Percentiles rank a stretch among this genome's conserved stretches.
Evolutionary conservation across 75 land plant species (phyloP).

Genomic region (Picea glauca): DNA sequence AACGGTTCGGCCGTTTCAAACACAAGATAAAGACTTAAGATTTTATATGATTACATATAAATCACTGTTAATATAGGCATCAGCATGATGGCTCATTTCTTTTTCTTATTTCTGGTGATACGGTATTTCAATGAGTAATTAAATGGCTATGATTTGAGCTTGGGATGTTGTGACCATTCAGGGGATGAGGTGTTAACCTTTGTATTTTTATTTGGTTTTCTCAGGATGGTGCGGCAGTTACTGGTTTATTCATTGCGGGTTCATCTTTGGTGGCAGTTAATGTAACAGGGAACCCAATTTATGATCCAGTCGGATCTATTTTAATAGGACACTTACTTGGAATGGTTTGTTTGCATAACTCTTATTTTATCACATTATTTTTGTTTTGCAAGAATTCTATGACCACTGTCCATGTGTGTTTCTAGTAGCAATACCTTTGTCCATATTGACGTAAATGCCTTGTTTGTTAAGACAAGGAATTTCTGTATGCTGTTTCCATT

Average conservation of each 20-base stretch:
- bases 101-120: not conserved
- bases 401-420: not conserved
- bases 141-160: not conserved
- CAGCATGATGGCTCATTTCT: not conserved
- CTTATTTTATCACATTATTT: not conserved
- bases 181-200: not conserved
- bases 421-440: not conserved
- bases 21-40: not conserved
- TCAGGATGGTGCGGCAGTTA: slow-evolving; percentile 98
- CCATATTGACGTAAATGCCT: not conserved
- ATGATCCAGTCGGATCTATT: slow-evolving; percentile 94
- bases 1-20: not conserved
- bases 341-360: slow-evolving; percentile 45
- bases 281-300: slow-evolving; percentile 87
- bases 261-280: slow-evolving; percentile 81
- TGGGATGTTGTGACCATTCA: not conserved
- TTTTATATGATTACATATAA: not conserved
- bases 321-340: slow-evolving; percentile 93
- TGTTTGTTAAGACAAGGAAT: not conserved
- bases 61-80: not conserved
- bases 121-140: not conserved
- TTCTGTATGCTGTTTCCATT: not conserved
- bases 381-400: not conserved
- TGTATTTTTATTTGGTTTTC: slow-evolving; percentile 12
- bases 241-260: slow-evolving; percentile 83